These are phyloP conservation scores for Colletotrichum liaoningense DNA, from an alignment of 2,329 filamentous ascomycete species.

Conservation along the genomic window DNA sequence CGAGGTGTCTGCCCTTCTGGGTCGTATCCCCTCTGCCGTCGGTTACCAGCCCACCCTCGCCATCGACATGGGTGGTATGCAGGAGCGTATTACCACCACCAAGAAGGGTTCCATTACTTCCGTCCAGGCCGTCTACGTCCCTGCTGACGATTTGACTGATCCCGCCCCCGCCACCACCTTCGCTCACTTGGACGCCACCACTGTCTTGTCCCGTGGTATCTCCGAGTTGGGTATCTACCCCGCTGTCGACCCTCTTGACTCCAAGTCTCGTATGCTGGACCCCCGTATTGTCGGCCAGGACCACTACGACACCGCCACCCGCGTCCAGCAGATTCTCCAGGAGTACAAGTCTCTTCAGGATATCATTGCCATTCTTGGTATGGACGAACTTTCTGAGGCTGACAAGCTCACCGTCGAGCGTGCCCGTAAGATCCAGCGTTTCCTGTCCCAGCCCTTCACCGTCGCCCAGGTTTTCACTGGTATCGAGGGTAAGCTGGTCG, in stretches of 20 bases:
- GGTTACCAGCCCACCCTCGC: conserved; percentile 99
- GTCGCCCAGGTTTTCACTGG: conserved; percentile 85
- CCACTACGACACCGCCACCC: conserved; percentile 94
- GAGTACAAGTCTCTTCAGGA: conserved; percentile 99
- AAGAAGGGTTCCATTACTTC: conserved; percentile 99
- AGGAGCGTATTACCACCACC: conserved; percentile 99
- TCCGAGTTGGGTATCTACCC: conserved; percentile 99
- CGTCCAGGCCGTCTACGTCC: conserved; percentile 99
- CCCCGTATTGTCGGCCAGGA: conserved; percentile 98
- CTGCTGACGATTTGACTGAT: conserved; percentile 99
- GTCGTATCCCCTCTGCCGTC: conserved; percentile 99
- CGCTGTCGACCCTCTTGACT: conserved; percentile 99
- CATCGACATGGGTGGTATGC: conserved; percentile 99
- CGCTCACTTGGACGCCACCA: conserved; percentile 99
- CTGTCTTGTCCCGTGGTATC: conserved; percentile 99
- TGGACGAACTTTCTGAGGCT: conserved; percentile 99
- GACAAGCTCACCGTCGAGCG: conserved; percentile 99
- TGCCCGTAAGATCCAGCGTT: conserved; percentile 99
- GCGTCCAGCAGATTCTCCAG: conserved; percentile 99
- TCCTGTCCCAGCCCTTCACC: conserved; percentile 99
- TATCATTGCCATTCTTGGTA: conserved; percentile 99
- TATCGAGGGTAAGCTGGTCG: conserved; percentile 96
- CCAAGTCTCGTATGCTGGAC: conserved; percentile 99
- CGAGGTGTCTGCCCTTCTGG: conserved; percentile 98
- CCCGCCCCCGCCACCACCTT: conserved; percentile 99